Percentiles rank a stretch among this genome's conserved stretches.
Conservation (phyloP, 148 eudicot genomes). For the Amaranthus hypochondriacus region DNA sequence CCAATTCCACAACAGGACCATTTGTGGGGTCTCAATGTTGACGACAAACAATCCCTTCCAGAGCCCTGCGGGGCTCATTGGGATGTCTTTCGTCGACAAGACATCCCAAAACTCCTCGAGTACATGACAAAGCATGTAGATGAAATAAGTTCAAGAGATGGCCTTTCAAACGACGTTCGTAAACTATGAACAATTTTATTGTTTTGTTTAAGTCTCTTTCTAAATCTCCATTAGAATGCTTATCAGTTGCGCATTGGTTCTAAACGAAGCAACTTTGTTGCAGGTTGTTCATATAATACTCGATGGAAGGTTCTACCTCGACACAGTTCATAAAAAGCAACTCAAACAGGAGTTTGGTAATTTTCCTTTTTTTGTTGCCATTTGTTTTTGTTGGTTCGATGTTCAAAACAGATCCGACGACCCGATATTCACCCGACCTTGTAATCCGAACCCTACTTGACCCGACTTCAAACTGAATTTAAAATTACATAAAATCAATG, state of each 20-base stretch:
- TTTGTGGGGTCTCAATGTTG: conserved; percentile 16
- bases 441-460: no score
- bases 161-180: conserved; percentile 44
- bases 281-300: conserved; percentile 79
- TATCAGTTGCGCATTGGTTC: conserved; percentile 11
- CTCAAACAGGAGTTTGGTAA: conserved; percentile 87
- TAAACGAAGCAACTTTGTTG: conserved; percentile 15
- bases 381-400: background rate
- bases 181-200: background rate
- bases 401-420: no score
- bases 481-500: no score
- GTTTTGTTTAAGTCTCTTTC: background rate
- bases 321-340: conserved; percentile 62
- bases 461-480: no score
- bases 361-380: conserved; percentile 14
- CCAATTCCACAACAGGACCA: conserved; percentile 32
- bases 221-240: background rate
- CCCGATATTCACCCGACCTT: no score
- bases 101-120: conserved; percentile 68
- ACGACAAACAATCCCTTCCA: conserved; percentile 9
- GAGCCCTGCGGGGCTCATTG: conserved; percentile 62
- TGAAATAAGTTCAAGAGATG: conserved; percentile 34
- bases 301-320: conserved; percentile 71
- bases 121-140: conserved; percentile 57
- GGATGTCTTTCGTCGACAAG: conserved; percentile 89